A percentile compares a stretch with the other conserved stretches of the same genome.
Evolutionary conservation across 345 rosid genomes (phyloP).

Genomic region (Raphanus raphanistrum): DNA sequence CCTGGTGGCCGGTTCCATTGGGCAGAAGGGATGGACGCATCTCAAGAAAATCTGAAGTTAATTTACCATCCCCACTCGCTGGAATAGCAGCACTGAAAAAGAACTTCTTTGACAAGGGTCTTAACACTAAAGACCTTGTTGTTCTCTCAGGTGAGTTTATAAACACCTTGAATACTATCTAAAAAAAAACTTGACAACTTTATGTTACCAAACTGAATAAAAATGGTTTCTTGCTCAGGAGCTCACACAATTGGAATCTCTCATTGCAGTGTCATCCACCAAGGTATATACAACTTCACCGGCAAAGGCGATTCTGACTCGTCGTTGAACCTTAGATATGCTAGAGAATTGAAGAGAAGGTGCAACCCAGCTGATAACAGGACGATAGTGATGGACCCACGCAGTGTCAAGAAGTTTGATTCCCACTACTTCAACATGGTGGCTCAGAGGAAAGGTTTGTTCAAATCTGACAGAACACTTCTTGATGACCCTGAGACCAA

Average conservation of each 20-base stretch:
- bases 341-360: slow-evolving; percentile 43
- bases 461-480: slow-evolving; percentile 64
- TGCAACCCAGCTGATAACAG: slow-evolving; percentile 47
- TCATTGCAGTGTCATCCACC: slow-evolving; percentile 37
- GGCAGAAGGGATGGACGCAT: slow-evolving; percentile 68
- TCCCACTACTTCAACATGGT: slow-evolving; percentile 48
- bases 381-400: slow-evolving; percentile 58
- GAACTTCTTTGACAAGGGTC: slow-evolving; percentile 45
- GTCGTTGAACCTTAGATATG: slow-evolving; percentile 49
- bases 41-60: slow-evolving; percentile 40
- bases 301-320: slow-evolving; percentile 66
- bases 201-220: neutral
- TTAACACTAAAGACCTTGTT: slow-evolving; percentile 50
- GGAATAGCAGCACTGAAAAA: slow-evolving; percentile 38
- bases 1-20: slow-evolving; percentile 56
- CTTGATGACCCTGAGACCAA: slow-evolving; percentile 46
- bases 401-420: slow-evolving; percentile 57
- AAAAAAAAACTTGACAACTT: neutral
- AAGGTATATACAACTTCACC: slow-evolving; percentile 58
- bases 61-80: slow-evolving; percentile 46
- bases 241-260: slow-evolving; percentile 66
- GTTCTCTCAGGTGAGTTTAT: slow-evolving; percentile 49
- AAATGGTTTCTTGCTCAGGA: slow-evolving; percentile 37
- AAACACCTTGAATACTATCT: neutral
- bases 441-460: slow-evolving; percentile 52